phyloP scores from a whole-genome alignment of 2,329 filamentous ascomycete genomes.

The Chaetomiaceae sp. region DNA sequence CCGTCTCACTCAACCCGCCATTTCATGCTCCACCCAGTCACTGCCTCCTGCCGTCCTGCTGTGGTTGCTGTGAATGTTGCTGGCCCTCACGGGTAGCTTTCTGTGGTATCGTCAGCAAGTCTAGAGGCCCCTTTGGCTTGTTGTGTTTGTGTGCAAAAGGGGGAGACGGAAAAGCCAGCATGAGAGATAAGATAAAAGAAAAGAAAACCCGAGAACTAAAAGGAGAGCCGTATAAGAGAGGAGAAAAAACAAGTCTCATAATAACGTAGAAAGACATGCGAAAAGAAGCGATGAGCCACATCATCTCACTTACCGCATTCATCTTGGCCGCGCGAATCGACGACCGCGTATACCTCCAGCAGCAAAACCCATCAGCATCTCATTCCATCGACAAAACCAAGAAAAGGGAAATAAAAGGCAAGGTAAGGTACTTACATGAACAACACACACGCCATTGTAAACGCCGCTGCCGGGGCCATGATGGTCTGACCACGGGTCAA shows the following conservation, averaged over 20 bases:
- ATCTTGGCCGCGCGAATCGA: constrained; percentile 22
- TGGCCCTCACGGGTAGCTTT: constrained; percentile 7
- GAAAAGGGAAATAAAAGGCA: not conserved
- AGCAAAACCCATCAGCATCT: not conserved
- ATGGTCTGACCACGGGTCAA: constrained; percentile 12
- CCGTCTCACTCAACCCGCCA: too few relatives aligned
- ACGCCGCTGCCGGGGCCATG: constrained; percentile 23
- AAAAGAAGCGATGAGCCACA: too few relatives aligned
- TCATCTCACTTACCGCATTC: constrained; percentile 24
- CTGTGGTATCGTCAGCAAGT: not conserved
- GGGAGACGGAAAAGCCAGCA: too few relatives aligned
- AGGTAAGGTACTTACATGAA: constrained; percentile 11
- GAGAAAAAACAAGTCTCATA: too few relatives aligned
- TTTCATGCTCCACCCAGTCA: not conserved
- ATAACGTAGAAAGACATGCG: too few relatives aligned
- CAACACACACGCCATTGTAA: constrained; percentile 25
- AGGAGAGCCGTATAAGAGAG: not conserved
- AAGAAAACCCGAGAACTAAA: not conserved
- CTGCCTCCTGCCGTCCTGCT: not conserved
- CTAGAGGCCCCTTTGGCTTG: too few relatives aligned
- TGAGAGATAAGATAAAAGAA: not conserved
- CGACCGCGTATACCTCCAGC: constrained; percentile 20
- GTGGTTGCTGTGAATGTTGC: not conserved
- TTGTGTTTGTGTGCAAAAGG: too few relatives aligned
- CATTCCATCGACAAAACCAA: not conserved